Base-by-base conservation (phyloP, 208 protist species). In the Kentomonas sorsogonicus region DNA sequence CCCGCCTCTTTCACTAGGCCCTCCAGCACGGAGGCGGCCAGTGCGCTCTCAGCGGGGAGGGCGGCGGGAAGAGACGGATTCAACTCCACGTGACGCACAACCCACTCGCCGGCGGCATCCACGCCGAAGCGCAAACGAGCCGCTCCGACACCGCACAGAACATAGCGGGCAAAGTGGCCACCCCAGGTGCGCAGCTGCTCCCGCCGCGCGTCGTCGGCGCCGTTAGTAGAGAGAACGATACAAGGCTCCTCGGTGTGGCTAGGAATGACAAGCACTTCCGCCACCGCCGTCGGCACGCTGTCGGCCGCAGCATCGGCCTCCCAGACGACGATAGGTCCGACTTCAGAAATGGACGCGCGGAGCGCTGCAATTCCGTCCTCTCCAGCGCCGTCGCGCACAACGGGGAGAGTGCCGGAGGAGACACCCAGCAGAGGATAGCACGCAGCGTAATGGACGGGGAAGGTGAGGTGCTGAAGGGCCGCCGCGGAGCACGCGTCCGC, bases 301-400 rank as follows among this genome's bases (percentile, higher is more conserved):
- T 51, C 43, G 25, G 22, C 31, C 20, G 56, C 53, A 7, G 25
- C 16, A 36, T 36, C 56, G 18, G 72, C 50, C 65, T 86, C 67
- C 70, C 74, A 83, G 39, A 61, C 72, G 0, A 86, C 55, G 2
- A 86, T 26, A 44, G 71, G 71, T 23, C 69, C 72, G 38, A 68
- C 46, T 22, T 45, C 48, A 22, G 38, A 29, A 16, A 77, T 30
- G 39, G 59, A 60, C n/a, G n/a, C n/a, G n/a, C n/a, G n/a, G n/a
- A n/a, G n/a, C n/a, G n/a, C n/a, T n/a, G n/a, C n/a, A n/a, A n/a
- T n/a, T n/a, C n/a, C n/a, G n/a, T n/a, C n/a, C n/a, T n/a, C n/a
- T n/a, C n/a, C n/a, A n/a, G n/a, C n/a, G n/a, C n/a, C n/a, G n/a
- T n/a, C n/a, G n/a, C n/a, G n/a, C n/a, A n/a, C n/a, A n/a, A n/a